phyloP scores from a whole-genome alignment of 2,329 filamentous ascomycete species.

The Coniochaeta sp. region DNA sequence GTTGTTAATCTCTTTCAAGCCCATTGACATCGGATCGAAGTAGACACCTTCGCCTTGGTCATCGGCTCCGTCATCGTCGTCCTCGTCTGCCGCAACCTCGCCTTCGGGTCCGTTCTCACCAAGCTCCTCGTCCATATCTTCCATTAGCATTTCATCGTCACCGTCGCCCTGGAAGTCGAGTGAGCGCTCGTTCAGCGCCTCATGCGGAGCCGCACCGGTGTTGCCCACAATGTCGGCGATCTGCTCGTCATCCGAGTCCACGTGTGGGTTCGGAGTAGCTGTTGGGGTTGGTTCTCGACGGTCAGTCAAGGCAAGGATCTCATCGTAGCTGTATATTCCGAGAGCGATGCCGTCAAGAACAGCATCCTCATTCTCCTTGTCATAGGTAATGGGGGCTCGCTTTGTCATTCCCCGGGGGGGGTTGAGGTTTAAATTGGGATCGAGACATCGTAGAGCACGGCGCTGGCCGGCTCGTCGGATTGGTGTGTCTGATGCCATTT shows the following conservation, averaged over 20 bases:
- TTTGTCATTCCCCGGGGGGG: constrained; percentile 3
- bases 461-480: constrained; percentile 6
- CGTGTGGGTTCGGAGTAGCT: constrained; percentile 6
- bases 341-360: constrained; percentile 8
- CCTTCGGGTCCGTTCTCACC: constrained; percentile 6
- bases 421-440: constrained; percentile 10
- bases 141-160: constrained; percentile 10
- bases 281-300: background rate
- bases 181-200: constrained; percentile 7
- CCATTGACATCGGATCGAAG: constrained; percentile 45
- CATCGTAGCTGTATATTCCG: constrained; percentile 11
- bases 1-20: constrained; percentile 78
- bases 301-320: constrained; percentile 14
- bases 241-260: constrained; percentile 8
- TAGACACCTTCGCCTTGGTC: constrained; percentile 11
- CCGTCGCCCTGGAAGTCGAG: constrained; percentile 2
- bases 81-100: constrained; percentile 4
- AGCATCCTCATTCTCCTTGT: constrained; percentile 13
- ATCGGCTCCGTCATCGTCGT: constrained; percentile 12
- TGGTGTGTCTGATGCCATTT: background rate
- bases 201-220: constrained; percentile 1
- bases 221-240: background rate
- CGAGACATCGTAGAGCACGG: constrained; percentile 9
- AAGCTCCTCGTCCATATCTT: constrained; percentile 12
- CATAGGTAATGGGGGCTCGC: constrained; percentile 12